phyloP scores from a whole-genome alignment of 2,329 filamentous ascomycete genomes.

The Aspergillus pseudoviridinutans region DNA sequence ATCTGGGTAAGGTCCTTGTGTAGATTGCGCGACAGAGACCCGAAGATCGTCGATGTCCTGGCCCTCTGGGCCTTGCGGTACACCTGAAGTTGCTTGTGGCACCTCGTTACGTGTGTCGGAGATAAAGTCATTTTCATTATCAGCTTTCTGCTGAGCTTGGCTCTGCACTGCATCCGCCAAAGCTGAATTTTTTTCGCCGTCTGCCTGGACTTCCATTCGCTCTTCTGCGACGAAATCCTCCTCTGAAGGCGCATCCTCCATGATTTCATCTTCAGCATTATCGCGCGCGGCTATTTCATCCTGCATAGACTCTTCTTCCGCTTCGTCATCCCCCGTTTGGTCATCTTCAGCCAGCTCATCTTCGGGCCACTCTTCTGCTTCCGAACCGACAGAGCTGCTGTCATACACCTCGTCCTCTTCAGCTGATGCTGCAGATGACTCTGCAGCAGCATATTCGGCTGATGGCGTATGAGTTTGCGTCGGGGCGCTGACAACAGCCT shows the following conservation, averaged over 20 bases:
- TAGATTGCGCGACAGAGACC: conserved; percentile 10
- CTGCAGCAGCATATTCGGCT: neutral
- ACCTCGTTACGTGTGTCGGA: neutral
- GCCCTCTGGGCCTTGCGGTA: conserved; percentile 5
- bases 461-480: neutral
- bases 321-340: neutral
- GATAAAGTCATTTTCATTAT: neutral
- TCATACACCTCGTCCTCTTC: neutral
- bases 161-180: neutral
- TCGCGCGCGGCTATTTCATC: neutral
- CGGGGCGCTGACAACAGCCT: conserved; percentile 11
- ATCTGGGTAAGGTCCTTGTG: conserved; percentile 6
- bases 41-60: conserved; percentile 15
- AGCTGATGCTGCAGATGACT: neutral
- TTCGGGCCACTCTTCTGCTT: neutral
- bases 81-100: neutral
- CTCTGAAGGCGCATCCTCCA: neutral
- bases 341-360: neutral
- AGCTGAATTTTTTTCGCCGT: conserved; percentile 4
- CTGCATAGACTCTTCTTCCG: neutral
- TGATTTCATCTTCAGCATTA: conserved; percentile 1
- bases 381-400: neutral
- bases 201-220: neutral
- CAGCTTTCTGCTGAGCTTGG: neutral
- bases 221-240: neutral